Evolutionary conservation across 345 rosid genomes (phyloP).

Genomic region (Hibiscus tridactylites): DNA sequence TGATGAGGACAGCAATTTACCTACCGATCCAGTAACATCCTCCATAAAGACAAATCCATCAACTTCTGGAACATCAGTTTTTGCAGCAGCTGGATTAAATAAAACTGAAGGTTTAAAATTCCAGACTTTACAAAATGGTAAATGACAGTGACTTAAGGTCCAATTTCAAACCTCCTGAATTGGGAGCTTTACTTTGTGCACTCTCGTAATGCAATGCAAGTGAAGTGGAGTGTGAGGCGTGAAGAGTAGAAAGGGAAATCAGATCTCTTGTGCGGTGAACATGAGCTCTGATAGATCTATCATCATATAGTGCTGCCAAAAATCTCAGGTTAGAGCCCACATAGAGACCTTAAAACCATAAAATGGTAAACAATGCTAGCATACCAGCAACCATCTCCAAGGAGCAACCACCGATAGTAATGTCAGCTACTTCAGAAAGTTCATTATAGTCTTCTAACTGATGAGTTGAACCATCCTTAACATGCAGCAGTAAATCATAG

Average conservation of each 20-base stretch:
- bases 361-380: neutral
- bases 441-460: slow-evolving; percentile 92
- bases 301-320: slow-evolving; percentile 79
- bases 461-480: slow-evolving; percentile 72
- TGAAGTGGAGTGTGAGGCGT: slow-evolving; percentile 85
- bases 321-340: slow-evolving; percentile 17
- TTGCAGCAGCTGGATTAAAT: slow-evolving; percentile 47
- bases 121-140: neutral
- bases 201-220: slow-evolving; percentile 77
- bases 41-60: slow-evolving; percentile 96
- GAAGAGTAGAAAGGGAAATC: slow-evolving; percentile 79
- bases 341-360: slow-evolving; percentile 1
- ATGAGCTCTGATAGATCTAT: slow-evolving; percentile 93
- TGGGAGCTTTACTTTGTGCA: slow-evolving; percentile 50
- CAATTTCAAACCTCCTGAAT: slow-evolving; percentile 42
- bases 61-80: slow-evolving; percentile 64
- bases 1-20: slow-evolving; percentile 52
- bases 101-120: neutral
- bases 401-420: slow-evolving; percentile 73
- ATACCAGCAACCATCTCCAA: slow-evolving; percentile 99
- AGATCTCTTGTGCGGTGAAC: slow-evolving; percentile 89
- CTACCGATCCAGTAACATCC: slow-evolving; percentile 70
- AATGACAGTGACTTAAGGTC: neutral
- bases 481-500: slow-evolving; percentile 73
- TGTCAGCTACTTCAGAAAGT: slow-evolving; percentile 92